Conservation (phyloP, 129 eudicot genomes). For the Oenanthe sinensis region DNA sequence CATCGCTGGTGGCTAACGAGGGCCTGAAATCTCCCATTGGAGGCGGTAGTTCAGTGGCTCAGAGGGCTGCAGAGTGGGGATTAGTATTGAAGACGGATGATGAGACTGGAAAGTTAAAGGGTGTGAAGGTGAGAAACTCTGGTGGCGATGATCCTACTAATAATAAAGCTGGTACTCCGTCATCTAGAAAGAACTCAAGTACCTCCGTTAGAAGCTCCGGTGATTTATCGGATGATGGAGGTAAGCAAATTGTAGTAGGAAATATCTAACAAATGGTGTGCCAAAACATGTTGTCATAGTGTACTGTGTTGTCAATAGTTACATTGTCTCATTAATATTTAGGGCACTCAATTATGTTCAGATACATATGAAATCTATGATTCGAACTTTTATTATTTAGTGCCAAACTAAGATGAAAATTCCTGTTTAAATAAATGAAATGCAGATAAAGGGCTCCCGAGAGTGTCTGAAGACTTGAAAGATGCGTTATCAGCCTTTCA, state of each 20-base stretch:
- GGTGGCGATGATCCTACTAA: slow-evolving; percentile 62
- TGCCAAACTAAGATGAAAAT: not conserved
- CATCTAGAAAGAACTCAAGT: slow-evolving; percentile 59
- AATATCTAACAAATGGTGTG: not conserved
- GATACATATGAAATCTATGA: not conserved
- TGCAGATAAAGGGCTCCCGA: slow-evolving; percentile 51
- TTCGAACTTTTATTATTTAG: not conserved
- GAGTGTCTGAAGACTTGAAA: slow-evolving; percentile 83
- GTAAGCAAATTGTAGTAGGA: slow-evolving; percentile 17
- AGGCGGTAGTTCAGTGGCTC: slow-evolving; percentile 46
- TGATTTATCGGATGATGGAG: slow-evolving; percentile 74
- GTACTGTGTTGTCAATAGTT: not conserved
- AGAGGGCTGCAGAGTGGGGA: slow-evolving; percentile 99
- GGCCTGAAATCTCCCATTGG: slow-evolving; percentile 13
- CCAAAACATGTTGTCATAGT: not conserved
- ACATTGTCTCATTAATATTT: not conserved
- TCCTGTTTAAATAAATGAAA: slow-evolving; percentile 6
- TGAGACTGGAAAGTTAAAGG: slow-evolving; percentile 78
- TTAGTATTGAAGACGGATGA: slow-evolving; percentile 64
- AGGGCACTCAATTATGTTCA: not conserved
- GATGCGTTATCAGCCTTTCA: slow-evolving; percentile 91
- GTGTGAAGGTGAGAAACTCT: slow-evolving; percentile 74
- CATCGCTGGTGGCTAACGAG: not conserved
- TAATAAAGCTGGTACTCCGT: slow-evolving; percentile 17
- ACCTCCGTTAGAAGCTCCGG: slow-evolving; percentile 77